Evolutionary conservation across 768 basidiomycete species (phyloP).

Genomic region (Naganishia kalamii): DNA sequence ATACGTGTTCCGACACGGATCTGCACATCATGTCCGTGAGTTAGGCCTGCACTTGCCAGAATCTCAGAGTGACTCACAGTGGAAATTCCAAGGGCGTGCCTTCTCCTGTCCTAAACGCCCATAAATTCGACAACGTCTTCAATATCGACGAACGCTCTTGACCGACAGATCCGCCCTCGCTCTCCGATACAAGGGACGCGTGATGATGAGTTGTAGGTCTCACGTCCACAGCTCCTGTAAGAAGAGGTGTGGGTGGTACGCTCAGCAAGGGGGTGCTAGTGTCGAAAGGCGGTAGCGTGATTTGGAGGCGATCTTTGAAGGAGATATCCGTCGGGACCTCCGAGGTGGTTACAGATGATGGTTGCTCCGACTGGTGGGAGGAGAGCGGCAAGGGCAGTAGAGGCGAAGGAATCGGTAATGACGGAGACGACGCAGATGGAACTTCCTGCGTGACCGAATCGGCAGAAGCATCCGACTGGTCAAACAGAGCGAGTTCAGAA

Average conservation of each 20-base stretch:
- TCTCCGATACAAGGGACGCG: conserved; percentile 46
- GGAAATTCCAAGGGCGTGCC: conserved; percentile 55
- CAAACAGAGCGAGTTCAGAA: no score
- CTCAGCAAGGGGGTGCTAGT: conserved; percentile 45
- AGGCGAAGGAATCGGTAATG: neutral
- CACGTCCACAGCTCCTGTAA: conserved; percentile 34
- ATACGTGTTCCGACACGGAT: conserved; percentile 67
- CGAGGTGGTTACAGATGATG: conserved; percentile 29
- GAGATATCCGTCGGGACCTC: conserved; percentile 41
- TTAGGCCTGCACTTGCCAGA: conserved; percentile 41
- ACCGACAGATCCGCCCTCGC: conserved; percentile 51
- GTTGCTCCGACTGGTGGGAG: neutral
- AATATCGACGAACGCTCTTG: conserved; percentile 68
- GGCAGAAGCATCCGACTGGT: no score
- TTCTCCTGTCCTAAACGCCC: conserved; percentile 56
- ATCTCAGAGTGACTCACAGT: conserved; percentile 52
- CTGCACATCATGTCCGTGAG: conserved; percentile 22
- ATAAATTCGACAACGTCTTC: conserved; percentile 75
- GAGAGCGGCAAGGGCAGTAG: neutral
- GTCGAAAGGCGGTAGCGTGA: conserved; percentile 45
- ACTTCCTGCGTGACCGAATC: neutral
- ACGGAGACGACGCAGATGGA: neutral
- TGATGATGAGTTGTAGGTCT: conserved; percentile 28
- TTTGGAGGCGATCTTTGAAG: conserved; percentile 42
- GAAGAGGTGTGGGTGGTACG: conserved; percentile 41